Percentiles rank a stretch among this genome's conserved stretches.
Evolutionary conservation across 345 rosid genomes (phyloP).

Genomic region (Erodium maritimum): DNA sequence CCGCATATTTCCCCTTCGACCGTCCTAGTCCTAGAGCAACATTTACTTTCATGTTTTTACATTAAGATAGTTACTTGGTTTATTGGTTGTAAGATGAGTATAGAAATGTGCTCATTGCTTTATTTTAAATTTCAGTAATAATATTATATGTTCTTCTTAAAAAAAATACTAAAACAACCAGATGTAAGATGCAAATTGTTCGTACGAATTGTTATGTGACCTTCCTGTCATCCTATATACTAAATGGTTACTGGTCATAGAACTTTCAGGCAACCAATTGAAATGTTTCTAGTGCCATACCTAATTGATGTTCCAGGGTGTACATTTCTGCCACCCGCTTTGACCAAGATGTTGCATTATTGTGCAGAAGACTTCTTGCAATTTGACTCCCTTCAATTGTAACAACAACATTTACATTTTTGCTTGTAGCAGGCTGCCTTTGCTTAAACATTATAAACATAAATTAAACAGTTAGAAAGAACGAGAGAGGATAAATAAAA

Average conservation of each 20-base stretch:
- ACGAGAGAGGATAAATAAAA: too few relatives aligned
- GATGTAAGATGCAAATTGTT: background rate
- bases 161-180: too few relatives aligned
- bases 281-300: slow-evolving; percentile 33
- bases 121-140: too few relatives aligned
- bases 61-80: too few relatives aligned
- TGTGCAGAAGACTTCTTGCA: slow-evolving; percentile 25
- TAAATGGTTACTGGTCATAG: background rate
- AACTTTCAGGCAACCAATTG: slow-evolving; percentile 5
- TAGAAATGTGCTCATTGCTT: too few relatives aligned
- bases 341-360: slow-evolving; percentile 50
- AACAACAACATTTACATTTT: slow-evolving; percentile 38
- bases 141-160: too few relatives aligned
- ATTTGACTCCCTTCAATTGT: slow-evolving; percentile 37
- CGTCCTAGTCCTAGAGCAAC: too few relatives aligned
- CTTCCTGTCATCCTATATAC: background rate
- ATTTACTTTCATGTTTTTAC: too few relatives aligned
- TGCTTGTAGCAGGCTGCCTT: slow-evolving; percentile 86
- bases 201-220: background rate
- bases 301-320: slow-evolving; percentile 61
- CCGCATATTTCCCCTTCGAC: too few relatives aligned
- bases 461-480: slow-evolving; percentile 21
- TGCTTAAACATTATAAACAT: slow-evolving; percentile 49
- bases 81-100: too few relatives aligned
- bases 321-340: slow-evolving; percentile 74